Conservation (phyloP, 768 basidiomycete genomes). For the Leccinellum rugosiceps region DNA sequence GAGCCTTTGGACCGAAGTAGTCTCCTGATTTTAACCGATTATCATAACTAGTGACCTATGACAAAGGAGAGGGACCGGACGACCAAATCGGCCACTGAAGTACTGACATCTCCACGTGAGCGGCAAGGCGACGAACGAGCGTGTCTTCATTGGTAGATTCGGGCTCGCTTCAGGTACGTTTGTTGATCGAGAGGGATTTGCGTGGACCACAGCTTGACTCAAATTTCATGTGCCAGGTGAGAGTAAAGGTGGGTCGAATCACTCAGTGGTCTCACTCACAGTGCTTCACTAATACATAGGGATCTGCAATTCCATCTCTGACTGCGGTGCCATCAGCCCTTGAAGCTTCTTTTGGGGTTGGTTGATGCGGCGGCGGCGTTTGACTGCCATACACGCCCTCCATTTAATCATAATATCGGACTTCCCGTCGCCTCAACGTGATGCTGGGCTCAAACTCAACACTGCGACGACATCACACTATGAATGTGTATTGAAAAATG, state of each 20-base stretch:
- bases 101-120: not conserved
- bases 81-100: not conserved
- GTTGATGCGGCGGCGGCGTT: conserved; percentile 7
- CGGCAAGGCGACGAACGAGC: not conserved
- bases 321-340: not conserved
- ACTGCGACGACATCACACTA: not conserved
- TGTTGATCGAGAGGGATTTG: not conserved
- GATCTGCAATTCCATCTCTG: not conserved
- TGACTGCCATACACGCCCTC: not conserved
- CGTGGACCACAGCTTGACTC: not conserved
- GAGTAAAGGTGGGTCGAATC: not conserved
- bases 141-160: not conserved
- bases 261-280: not conserved
- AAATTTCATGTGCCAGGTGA: not conserved
- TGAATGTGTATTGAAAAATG: not conserved
- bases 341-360: conserved; percentile 8
- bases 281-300: not conserved
- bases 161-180: conserved; percentile 10
- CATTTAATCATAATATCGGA: not conserved
- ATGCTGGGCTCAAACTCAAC: not conserved
- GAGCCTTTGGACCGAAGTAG: not conserved
- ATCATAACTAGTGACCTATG: not conserved
- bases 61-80: not conserved
- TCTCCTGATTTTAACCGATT: conserved; percentile 3
- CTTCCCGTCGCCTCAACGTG: conserved; percentile 1